Percentiles rank a stretch among this genome's conserved stretches.
Conservation (phyloP, 768 basidiomycete species). For the Tylopilus balloui region DNA sequence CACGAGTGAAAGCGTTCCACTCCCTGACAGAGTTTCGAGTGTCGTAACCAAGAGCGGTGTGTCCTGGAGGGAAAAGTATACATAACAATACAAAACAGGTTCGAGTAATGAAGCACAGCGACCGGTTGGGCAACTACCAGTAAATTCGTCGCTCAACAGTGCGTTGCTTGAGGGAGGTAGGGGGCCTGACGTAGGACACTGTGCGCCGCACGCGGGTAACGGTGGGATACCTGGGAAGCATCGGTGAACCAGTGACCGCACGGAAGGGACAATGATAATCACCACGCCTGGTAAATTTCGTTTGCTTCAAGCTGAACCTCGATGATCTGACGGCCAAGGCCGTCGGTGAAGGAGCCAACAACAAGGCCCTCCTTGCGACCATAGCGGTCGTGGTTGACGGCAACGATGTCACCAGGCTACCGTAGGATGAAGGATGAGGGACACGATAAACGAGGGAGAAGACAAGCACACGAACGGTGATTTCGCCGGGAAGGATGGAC, state of each 20-base stretch:
- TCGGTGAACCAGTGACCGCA: constrained; percentile 4
- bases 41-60: constrained; percentile 35
- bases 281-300: constrained; percentile 69
- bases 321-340: constrained; percentile 69
- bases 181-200: constrained; percentile 53
- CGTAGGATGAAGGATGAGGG: constrained; percentile 3
- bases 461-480: constrained; percentile 25
- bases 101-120: constrained; percentile 6
- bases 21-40: constrained; percentile 53
- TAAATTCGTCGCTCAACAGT: constrained; percentile 74
- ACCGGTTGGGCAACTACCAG: constrained; percentile 45
- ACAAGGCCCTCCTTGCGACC: constrained; percentile 78
- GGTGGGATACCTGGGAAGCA: constrained; percentile 58
- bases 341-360: constrained; percentile 69
- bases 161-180: constrained; percentile 40
- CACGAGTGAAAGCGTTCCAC: constrained; percentile 17
- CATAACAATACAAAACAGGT: constrained; percentile 33
- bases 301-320: constrained; percentile 74
- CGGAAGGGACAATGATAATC: constrained; percentile 6
- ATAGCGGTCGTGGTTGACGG: constrained; percentile 58
- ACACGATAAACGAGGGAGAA: neutral
- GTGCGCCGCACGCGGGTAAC: constrained; percentile 76
- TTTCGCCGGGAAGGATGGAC: constrained; percentile 32
- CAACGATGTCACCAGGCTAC: constrained; percentile 78
- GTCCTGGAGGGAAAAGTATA: constrained; percentile 14